Evolutionary conservation across 2,329 filamentous ascomycete genomes (phyloP).

Genomic region (Stachybotrys echinatus): DNA sequence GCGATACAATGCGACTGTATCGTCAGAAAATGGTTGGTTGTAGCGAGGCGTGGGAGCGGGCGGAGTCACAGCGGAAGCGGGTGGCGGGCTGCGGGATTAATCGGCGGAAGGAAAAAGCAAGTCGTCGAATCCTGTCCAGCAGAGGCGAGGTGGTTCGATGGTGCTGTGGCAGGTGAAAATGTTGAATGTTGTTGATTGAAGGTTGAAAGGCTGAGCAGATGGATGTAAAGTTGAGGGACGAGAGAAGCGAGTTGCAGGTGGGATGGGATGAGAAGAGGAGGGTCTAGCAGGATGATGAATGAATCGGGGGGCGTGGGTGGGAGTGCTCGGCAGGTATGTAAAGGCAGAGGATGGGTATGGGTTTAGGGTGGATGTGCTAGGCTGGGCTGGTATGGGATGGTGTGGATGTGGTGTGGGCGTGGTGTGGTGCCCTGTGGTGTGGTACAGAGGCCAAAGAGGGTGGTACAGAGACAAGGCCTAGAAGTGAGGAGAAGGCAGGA

Average conservation of each 20-base stretch:
- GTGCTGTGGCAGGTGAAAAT: too few species aligned
- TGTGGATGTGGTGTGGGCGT: background rate
- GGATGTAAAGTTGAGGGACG: background rate
- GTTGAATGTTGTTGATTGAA: too few species aligned
- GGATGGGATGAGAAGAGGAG: constrained; percentile 11
- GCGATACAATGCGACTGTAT: background rate
- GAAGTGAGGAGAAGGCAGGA: constrained; percentile 2
- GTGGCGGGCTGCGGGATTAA: background rate
- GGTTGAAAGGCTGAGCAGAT: background rate
- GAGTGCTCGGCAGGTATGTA: constrained; percentile 8
- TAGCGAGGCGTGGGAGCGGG: background rate
- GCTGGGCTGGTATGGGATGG: background rate
- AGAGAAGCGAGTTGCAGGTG: background rate
- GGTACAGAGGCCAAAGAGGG: constrained; percentile 3
- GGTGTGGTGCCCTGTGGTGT: background rate
- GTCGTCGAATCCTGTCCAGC: background rate
- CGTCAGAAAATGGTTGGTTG: constrained; percentile 1
- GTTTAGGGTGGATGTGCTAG: constrained; percentile 9
- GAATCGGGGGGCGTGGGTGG: background rate
- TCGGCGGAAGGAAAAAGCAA: background rate
- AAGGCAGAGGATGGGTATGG: constrained; percentile 18
- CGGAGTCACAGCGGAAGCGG: background rate
- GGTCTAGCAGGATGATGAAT: constrained; percentile 4
- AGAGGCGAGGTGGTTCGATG: background rate
- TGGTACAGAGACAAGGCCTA: background rate